Evolutionary conservation across 805 yeast species (phyloP).

Genomic region (Ogataea allantospora): DNA sequence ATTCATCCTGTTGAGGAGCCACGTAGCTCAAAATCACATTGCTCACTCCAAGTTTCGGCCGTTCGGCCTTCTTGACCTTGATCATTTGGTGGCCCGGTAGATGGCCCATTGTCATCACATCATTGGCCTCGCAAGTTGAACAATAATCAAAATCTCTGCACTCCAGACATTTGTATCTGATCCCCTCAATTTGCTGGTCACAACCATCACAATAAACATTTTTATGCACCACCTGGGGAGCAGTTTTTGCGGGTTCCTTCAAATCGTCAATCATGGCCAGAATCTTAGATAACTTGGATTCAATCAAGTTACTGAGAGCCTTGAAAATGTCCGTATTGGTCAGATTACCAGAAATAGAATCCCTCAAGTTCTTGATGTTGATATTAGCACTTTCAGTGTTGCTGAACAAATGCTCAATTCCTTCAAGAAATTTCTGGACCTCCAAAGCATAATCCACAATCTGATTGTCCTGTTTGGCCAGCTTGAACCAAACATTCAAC

Average conservation of each 20-base stretch:
- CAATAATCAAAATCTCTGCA: constrained; percentile 57
- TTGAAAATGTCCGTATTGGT: constrained; percentile 23
- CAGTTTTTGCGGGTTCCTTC: not conserved
- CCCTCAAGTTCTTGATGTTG: constrained; percentile 17
- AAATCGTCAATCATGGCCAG: constrained; percentile 18
- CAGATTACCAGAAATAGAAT: constrained; percentile 23
- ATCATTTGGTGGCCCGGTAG: constrained; percentile 27
- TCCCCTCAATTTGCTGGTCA: constrained; percentile 34
- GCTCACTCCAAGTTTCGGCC: constrained; percentile 10
- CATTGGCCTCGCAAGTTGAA: constrained; percentile 37
- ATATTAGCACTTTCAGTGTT: constrained; percentile 11
- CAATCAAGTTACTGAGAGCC: constrained; percentile 20
- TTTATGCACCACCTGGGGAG: constrained; percentile 16
- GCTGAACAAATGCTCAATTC: constrained; percentile 18
- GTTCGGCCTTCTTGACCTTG: constrained; percentile 23
- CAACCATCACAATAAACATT: constrained; percentile 35
- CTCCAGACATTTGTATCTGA: constrained; percentile 49
- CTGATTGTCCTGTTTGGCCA: not conserved
- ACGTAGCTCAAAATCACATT: constrained; percentile 1
- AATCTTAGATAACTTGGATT: constrained; percentile 20
- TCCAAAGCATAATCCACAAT: constrained; percentile 11
- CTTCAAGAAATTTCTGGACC: constrained; percentile 12
- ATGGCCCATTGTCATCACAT: constrained; percentile 19
- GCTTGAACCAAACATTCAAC: constrained; percentile 24
- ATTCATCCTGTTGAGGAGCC: not conserved